Conservation (phyloP, 2,329 filamentous ascomycete genomes). For the Daldinia eschscholtzii region DNA sequence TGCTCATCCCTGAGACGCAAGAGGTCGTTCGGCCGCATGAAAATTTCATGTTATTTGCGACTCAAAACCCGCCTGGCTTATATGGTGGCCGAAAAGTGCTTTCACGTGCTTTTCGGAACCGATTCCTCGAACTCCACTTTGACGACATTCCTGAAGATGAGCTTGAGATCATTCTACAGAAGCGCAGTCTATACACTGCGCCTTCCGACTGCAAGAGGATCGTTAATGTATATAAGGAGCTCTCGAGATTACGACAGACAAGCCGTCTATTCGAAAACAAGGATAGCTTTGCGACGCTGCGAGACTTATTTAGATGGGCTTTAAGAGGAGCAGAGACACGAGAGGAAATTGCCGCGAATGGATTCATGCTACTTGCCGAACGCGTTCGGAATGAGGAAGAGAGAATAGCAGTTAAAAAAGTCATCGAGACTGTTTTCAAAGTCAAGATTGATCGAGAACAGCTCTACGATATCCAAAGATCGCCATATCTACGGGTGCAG, state of each 20-base stretch:
- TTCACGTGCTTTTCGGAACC: conserved; percentile 94
- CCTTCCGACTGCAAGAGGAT: conserved; percentile 93
- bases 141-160: conserved; percentile 98
- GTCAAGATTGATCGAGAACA: conserved; percentile 80
- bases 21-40: conserved; percentile 91
- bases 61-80: conserved; percentile 93
- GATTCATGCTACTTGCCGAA: conserved; percentile 96
- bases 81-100: conserved; percentile 96
- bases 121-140: conserved; percentile 96
- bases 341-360: conserved; percentile 89
- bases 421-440: conserved; percentile 92
- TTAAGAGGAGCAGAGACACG: conserved; percentile 85
- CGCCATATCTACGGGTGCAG: conserved; percentile 67
- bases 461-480: conserved; percentile 75
- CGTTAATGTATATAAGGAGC: conserved; percentile 91
- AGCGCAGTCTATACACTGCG: conserved; percentile 85
- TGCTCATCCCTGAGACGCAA: conserved; percentile 96
- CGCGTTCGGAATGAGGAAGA: conserved; percentile 93
- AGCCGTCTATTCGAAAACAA: conserved; percentile 95
- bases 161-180: conserved; percentile 89
- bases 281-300: conserved; percentile 93
- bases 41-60: conserved; percentile 98
- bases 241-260: conserved; percentile 90
- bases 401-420: conserved; percentile 82
- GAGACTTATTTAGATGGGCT: conserved; percentile 97